A percentile compares a stretch with the other conserved stretches of the same genome.
These are phyloP conservation scores for Pythium sp. DNA, from an alignment of 352 stramenopile genomes.

Conservation along the genomic window DNA sequence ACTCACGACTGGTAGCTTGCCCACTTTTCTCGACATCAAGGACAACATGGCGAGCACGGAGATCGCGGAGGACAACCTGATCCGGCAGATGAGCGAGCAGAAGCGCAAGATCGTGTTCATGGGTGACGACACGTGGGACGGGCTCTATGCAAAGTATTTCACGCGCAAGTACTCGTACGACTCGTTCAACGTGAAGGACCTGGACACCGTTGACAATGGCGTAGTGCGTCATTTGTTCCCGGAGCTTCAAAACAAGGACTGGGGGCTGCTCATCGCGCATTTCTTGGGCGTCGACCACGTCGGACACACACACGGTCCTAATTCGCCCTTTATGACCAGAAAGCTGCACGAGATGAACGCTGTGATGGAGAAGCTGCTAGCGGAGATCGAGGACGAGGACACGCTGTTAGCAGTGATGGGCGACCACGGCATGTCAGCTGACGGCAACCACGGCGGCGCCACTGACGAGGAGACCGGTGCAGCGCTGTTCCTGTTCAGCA, in stretches of 20 bases:
- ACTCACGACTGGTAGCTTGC: constrained; percentile 95
- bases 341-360: constrained; percentile 97
- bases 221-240: constrained; percentile 73
- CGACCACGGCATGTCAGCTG: constrained; percentile 98
- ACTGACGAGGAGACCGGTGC: constrained; percentile 94
- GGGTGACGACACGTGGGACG: constrained; percentile 98
- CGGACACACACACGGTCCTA: constrained; percentile 96
- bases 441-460: constrained; percentile 97
- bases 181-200: constrained; percentile 98
- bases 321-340: constrained; percentile 91
- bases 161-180: constrained; percentile 93
- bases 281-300: constrained; percentile 97
- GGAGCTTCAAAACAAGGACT: constrained; percentile 61
- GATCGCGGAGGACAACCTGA: constrained; percentile 96
- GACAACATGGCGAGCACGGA: constrained; percentile 90
- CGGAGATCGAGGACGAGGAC: constrained; percentile 68
- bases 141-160: constrained; percentile 92
- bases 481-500: constrained; percentile 93
- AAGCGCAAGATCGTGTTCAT: constrained; percentile 91
- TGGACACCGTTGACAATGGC: constrained; percentile 97
- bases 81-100: constrained; percentile 80
- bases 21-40: constrained; percentile 98
- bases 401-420: constrained; percentile 93
- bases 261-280: constrained; percentile 83
- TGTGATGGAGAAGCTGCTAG: constrained; percentile 75